Conservation (phyloP, 331 rosid genomes). For the Telfairia occidentalis region DNA sequence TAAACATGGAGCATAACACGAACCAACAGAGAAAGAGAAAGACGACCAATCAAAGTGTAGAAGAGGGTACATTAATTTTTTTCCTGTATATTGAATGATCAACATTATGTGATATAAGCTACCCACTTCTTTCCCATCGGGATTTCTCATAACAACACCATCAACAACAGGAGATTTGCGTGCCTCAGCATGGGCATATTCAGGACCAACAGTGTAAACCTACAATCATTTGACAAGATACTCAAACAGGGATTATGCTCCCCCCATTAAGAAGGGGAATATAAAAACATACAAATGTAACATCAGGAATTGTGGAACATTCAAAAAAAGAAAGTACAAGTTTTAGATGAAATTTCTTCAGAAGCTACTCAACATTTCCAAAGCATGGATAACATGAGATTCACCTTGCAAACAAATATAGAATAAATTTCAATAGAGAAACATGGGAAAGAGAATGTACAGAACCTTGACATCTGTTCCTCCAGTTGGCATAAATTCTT, state of each 20-base stretch:
- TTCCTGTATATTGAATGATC: background rate
- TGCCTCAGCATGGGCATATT: conserved; percentile 99
- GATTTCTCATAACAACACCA: conserved; percentile 99
- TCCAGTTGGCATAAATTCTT: conserved; percentile 97
- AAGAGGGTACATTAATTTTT: conserved; percentile 5
- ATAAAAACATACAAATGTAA: background rate
- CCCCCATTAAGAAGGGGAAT: background rate
- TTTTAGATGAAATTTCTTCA: background rate
- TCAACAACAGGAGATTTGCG: conserved; percentile 99
- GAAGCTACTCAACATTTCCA: background rate
- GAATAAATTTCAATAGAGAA: background rate
- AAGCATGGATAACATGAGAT: background rate
- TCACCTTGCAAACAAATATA: background rate
- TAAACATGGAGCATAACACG: background rate
- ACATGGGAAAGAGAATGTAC: conserved; percentile 20
- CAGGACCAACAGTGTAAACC: conserved; percentile 98
- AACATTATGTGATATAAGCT: background rate
- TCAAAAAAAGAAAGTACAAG: background rate
- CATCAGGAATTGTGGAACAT: background rate
- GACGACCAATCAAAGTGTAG: background rate
- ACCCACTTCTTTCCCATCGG: conserved; percentile 96
- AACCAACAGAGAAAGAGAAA: background rate
- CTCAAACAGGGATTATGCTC: background rate
- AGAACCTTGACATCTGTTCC: conserved; percentile 99
- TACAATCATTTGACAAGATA: conserved; percentile 27